Evolutionary conservation across 805 yeast species (phyloP).

Genomic region (Ascoidea asiatica): DNA sequence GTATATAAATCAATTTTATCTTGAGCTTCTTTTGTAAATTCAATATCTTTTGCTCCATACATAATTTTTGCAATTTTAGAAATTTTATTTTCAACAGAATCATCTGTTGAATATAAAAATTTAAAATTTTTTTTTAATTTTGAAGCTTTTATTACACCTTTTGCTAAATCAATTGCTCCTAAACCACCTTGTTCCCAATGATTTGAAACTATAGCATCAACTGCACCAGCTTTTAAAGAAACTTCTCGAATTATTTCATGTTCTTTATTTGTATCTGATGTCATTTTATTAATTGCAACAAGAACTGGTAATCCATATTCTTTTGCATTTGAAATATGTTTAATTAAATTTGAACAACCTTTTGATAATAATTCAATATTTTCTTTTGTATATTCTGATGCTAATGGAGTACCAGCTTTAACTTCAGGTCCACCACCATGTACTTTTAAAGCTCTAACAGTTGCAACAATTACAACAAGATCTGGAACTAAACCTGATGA

Average conservation of each 20-base stretch:
- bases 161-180: constrained; percentile 66
- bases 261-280: constrained; percentile 58
- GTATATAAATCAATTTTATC: constrained; percentile 55
- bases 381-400: constrained; percentile 59
- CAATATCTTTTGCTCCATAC: constrained; percentile 69
- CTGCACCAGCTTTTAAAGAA: constrained; percentile 66
- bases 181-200: constrained; percentile 83
- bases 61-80: constrained; percentile 54
- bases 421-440: constrained; percentile 89
- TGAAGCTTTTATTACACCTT: constrained; percentile 40
- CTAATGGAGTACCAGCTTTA: constrained; percentile 71
- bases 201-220: constrained; percentile 66
- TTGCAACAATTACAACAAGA: constrained; percentile 69
- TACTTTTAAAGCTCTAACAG: constrained; percentile 71
- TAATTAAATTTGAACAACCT: constrained; percentile 66
- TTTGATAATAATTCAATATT: constrained; percentile 52
- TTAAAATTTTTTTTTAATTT: constrained; percentile 20
- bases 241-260: constrained; percentile 54
- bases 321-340: constrained; percentile 63
- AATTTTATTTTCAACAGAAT: constrained; percentile 57
- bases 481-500: constrained; percentile 68
- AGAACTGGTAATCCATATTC: constrained; percentile 67
- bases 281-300: constrained; percentile 72
- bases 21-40: constrained; percentile 55
- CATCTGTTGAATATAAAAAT: constrained; percentile 49